A percentile compares a stretch with the other conserved stretches of the same genome.
Conservation (phyloP, 1,284 basidiomycete species). For the Irpex lacteus region DNA sequence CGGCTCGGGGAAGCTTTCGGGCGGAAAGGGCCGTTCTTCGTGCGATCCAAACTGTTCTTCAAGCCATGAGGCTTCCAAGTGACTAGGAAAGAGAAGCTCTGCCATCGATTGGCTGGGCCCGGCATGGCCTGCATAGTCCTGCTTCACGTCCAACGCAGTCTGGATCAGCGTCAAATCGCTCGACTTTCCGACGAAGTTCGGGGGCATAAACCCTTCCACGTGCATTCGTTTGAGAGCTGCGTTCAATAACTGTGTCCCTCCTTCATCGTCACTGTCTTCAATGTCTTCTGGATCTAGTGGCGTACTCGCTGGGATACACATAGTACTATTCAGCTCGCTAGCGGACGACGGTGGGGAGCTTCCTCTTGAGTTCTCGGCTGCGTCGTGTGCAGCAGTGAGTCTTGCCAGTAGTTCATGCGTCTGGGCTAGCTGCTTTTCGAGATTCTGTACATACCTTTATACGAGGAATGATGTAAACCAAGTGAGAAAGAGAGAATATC, state of each 20-base stretch:
- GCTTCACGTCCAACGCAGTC: slow-evolving; percentile 4
- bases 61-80: background rate
- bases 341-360: background rate
- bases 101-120: background rate
- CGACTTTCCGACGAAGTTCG: slow-evolving; percentile 8
- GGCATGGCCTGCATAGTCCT: background rate
- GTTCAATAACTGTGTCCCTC: background rate
- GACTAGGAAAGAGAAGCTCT: background rate
- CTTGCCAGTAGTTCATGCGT: slow-evolving; percentile 2
- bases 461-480: background rate
- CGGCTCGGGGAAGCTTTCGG: slow-evolving; percentile 49
- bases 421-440: slow-evolving; percentile 8
- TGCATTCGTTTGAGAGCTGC: background rate
- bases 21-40: slow-evolving; percentile 39
- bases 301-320: background rate
- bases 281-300: slow-evolving; percentile 2
- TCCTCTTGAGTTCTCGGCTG: background rate
- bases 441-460: slow-evolving; percentile 3
- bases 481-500: background rate
- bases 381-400: background rate
- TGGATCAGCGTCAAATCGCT: slow-evolving; percentile 3
- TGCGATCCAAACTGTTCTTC: background rate
- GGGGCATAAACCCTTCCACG: background rate
- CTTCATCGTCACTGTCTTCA: slow-evolving; percentile 7
- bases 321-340: background rate